Base-by-base conservation (phyloP, 331 rosid species). In the Ulmus americana region DNA sequence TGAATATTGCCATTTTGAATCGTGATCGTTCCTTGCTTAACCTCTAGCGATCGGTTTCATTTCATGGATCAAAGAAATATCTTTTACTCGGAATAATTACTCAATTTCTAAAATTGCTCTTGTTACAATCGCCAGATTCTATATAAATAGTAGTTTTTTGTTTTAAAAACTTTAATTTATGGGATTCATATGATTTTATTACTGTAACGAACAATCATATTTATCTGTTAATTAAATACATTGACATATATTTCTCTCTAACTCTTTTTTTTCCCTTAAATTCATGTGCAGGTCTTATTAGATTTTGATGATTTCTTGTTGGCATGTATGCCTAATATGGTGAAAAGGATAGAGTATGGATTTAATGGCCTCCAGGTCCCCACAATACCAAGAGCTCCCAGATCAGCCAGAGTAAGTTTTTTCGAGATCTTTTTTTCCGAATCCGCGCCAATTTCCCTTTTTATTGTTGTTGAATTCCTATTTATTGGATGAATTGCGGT, bases 401-500 rank as follows among this genome's bases (percentile, higher is more conserved):
- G 98, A 80, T 86, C 98, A 82, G 83, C 77, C 59, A 77, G 97
- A 77, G 98, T 92, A 79, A 83, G 95, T 74, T 43, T 55, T 28
- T 50, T 54, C 20, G 7, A 57, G 45, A 15, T 55, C 42, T 22
- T 46, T 28, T 10, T 70, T 47, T 56, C 22, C n/a, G 38, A 14
- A 39, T 44, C 13, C 15, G n/a, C 56, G 8, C 52, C 67, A 61
- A 35, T 52, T 68, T 49, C 10, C 10, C 54, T 35, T 63, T 45
- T 11, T 54, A 44, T n/a, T 16, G 22, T 35, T 39, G 20, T 70
- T 65, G 79, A 74, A 71, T 64, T 60, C 35, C 54, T n/a, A 45
- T 52, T 53, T 63, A 62, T 73, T 70, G 44, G 66, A 13, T 5
- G 2, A 61, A 61, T 74, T 73, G 82, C 64, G 79, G 42, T 70